A percentile compares a stretch with the other conserved stretches of the same genome.
Evolutionary conservation across 2,329 filamentous ascomycete genomes (phyloP).

Genomic region (Penicillium sp.): DNA sequence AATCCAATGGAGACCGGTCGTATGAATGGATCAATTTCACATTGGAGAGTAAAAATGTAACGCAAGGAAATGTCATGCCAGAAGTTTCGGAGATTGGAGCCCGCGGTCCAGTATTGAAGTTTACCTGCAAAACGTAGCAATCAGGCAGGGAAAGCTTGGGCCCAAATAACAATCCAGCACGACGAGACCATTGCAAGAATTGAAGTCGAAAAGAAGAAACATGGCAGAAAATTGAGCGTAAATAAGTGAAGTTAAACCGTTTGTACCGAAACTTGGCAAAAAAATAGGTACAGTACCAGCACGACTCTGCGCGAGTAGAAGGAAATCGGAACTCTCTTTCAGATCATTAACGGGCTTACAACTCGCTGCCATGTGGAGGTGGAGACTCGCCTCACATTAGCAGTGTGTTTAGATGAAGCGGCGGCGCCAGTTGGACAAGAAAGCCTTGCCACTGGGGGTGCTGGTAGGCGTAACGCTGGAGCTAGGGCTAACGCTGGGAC

Average conservation of each 20-base stretch:
- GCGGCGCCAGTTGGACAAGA: conserved; percentile 28
- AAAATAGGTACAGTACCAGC: conserved; percentile 29
- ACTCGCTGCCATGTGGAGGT: conserved; percentile 2
- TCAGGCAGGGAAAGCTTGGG: neutral
- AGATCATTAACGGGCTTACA: conserved; percentile 10
- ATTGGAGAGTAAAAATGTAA: conserved; percentile 10
- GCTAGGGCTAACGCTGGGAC: neutral
- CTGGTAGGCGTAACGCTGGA: conserved; percentile 12
- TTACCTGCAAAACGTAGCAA: neutral
- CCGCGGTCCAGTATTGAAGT: neutral
- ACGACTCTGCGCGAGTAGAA: conserved; percentile 19
- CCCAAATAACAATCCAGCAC: neutral
- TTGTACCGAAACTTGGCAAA: conserved; percentile 14
- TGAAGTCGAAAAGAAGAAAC: conserved; percentile 16
- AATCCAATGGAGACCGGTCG: conserved; percentile 3
- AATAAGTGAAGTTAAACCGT: conserved; percentile 13
- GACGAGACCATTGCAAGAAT: conserved; percentile 7
- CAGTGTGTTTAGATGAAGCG: conserved; percentile 19
- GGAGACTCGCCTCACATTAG: conserved; percentile 2
- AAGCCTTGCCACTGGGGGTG: conserved; percentile 27
- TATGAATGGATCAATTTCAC: conserved; percentile 11
- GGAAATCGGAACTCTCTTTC: conserved; percentile 15
- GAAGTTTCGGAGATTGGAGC: neutral
- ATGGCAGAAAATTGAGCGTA: conserved; percentile 14
- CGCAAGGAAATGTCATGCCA: conserved; percentile 2